phyloP scores from a whole-genome alignment of 306 rosid species.

The Lathyrus oleraceus region DNA sequence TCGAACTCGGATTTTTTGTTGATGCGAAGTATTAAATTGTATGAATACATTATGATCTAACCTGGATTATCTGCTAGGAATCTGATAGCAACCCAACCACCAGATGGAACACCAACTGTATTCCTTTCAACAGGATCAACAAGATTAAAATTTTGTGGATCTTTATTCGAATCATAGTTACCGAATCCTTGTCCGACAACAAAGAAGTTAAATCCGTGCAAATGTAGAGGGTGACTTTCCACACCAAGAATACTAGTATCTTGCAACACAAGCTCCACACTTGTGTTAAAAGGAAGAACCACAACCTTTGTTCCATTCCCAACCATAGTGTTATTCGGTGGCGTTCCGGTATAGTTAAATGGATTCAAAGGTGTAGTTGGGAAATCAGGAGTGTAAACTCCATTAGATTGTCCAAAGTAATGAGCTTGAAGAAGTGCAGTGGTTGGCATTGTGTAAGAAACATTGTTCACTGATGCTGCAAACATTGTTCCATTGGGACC shows the following conservation, averaged over 20 bases:
- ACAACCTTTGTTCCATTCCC: slow-evolving; percentile 60
- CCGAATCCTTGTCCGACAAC: slow-evolving; percentile 76
- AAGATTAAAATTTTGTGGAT: slow-evolving; percentile 52
- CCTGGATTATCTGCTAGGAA: slow-evolving; percentile 76
- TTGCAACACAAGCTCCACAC: slow-evolving; percentile 59
- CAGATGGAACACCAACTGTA: slow-evolving; percentile 62
- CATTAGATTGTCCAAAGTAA: slow-evolving; percentile 47
- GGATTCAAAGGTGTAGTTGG: slow-evolving; percentile 45
- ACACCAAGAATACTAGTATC: slow-evolving; percentile 64
- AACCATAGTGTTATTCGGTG: slow-evolving; percentile 64
- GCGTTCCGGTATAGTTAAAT: slow-evolving; percentile 58
- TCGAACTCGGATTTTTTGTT: neutral
- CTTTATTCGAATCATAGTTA: slow-evolving; percentile 53
- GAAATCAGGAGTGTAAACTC: slow-evolving; percentile 47
- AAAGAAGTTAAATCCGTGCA: slow-evolving; percentile 72
- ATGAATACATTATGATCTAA: slow-evolving; percentile 8
- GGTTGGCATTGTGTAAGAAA: slow-evolving; percentile 53
- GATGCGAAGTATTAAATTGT: neutral
- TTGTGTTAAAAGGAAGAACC: slow-evolving; percentile 59
- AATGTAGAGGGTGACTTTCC: slow-evolving; percentile 69
- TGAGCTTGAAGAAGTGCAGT: slow-evolving; percentile 65
- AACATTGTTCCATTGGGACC: slow-evolving; percentile 75
- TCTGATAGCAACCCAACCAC: slow-evolving; percentile 69
- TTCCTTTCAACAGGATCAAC: slow-evolving; percentile 65
- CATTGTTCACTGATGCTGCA: slow-evolving; percentile 69